phyloP scores from a whole-genome alignment of 1,284 basidiomycete genomes.

The Naganishia sp. region DNA sequence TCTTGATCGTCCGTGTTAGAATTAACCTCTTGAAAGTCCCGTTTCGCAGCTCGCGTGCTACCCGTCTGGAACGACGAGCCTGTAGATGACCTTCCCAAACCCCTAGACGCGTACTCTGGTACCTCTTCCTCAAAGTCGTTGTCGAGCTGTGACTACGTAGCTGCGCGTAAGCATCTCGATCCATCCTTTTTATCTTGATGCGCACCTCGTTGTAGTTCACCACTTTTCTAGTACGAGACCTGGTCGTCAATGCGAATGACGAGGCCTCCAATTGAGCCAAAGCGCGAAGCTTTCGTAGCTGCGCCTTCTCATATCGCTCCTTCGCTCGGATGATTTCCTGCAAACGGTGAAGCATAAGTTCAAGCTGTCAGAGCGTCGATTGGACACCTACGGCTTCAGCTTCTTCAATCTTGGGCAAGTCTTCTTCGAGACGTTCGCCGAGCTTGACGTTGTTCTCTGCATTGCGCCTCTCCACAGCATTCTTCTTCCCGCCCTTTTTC shows the following conservation, averaged over 20 bases:
- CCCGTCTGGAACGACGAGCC: constrained; percentile 13
- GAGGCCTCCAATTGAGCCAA: constrained; percentile 22
- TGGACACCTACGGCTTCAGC: constrained; percentile 9
- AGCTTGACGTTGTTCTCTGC: constrained; percentile 26
- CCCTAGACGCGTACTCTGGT: background rate
- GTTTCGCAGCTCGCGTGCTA: constrained; percentile 10
- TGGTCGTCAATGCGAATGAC: constrained; percentile 16
- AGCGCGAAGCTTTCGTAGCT: constrained; percentile 19
- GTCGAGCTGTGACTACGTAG: constrained; percentile 2
- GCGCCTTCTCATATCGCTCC: constrained; percentile 21
- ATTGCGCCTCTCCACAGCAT: constrained; percentile 6
- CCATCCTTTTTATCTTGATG: no score
- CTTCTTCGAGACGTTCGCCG: constrained; percentile 19
- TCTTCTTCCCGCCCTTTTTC: constrained; percentile 19
- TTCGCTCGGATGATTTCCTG: constrained; percentile 21
- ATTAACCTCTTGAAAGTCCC: constrained; percentile 11
- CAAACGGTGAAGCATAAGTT: background rate
- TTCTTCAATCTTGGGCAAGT: constrained; percentile 24
- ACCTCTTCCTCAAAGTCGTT: constrained; percentile 22
- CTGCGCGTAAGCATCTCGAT: background rate
- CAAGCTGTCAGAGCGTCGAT: background rate
- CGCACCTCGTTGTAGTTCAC: constrained; percentile 25
- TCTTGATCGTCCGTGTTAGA: background rate
- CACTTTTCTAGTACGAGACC: constrained; percentile 19
- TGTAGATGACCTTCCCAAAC: constrained; percentile 18